Evolutionary conservation across 768 basidiomycete species (phyloP), one percentile per base, ranked within the genome.

Genomic region (Phaeotremella fagi): DNA sequence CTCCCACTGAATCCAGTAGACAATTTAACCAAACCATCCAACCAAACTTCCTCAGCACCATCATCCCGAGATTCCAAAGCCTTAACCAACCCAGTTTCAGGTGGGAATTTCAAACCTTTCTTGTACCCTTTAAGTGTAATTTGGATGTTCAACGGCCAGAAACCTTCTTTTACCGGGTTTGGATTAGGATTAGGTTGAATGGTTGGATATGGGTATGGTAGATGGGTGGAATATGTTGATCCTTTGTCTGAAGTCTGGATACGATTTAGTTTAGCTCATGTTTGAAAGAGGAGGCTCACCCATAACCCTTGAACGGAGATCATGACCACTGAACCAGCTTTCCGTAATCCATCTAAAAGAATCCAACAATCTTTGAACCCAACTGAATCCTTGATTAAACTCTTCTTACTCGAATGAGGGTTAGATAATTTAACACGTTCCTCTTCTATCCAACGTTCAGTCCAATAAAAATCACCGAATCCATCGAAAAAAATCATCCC

Each of bases 101-200:
- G 52, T 3, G 68, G 65, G n/a, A 54, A 59, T 28, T 70, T 65
- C 25, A 70, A 27, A 12, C 26, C 27, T 24, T 52, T 38, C 15
- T 43, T 12, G 18, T 36, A 47, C n/a, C 65, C 65, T n/a, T 36
- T n/a, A 3, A 65, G 43, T n/a, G 61, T 64, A 36, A 70, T 46
- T 52, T 70, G 63, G 20, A 67, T 61, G 23, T 62, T 67, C 18
- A 70, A 28, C 25, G 62, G 65, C 65, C 65, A 66, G 33, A 41
- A 27, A 1, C 24, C 51, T 33, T 3, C 16, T 31, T 54, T 48
- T 57, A 27, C 29, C 26, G 29, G 29, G 36, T 25, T 36, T 20
- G 7, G 18, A 20, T n/a, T n/a, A 23, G 16, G 44, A 23, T 23
- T 35, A 51, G 15, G 53, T 28, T 46, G 56, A 7, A 63, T 63